Percentiles rank a stretch among this genome's conserved stretches.
Conservation (phyloP, 441 rosid species). For the Pelargonium australe region DNA sequence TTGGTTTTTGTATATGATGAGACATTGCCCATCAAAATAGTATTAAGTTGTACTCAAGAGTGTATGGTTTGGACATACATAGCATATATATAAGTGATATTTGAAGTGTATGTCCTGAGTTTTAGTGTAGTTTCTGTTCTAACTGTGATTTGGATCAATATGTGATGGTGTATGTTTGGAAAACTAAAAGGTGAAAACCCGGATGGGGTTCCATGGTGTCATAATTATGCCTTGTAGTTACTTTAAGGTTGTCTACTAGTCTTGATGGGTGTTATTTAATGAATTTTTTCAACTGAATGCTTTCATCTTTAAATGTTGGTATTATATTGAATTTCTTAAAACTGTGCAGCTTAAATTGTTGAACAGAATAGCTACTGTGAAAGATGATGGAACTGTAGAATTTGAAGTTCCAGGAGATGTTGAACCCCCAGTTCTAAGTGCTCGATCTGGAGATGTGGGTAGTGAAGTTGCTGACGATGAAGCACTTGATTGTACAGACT, state of each 20-base stretch:
- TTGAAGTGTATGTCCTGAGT: too few relatives aligned
- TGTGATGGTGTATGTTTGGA: background rate
- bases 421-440: slow-evolving; percentile 39
- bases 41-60: background rate
- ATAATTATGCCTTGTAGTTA: background rate
- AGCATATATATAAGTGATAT: background rate
- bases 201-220: background rate
- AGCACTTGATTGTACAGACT: slow-evolving; percentile 54
- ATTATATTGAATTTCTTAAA: slow-evolving; percentile 15
- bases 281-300: slow-evolving; percentile 9
- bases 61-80: background rate
- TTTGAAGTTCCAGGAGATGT: slow-evolving; percentile 76
- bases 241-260: background rate
- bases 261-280: slow-evolving; percentile 7
- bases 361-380: slow-evolving; percentile 91
- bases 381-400: slow-evolving; percentile 90
- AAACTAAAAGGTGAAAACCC: background rate
- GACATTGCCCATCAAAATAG: background rate
- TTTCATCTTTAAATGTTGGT: background rate
- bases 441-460: slow-evolving; percentile 26
- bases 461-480: slow-evolving; percentile 46
- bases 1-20: background rate
- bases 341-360: slow-evolving; percentile 67
- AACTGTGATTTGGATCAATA: background rate
- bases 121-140: background rate